Evolutionary conservation across 495 filamentous ascomycete genomes (phyloP), one percentile per base, ranked within the genome.

Genomic region (Podospora comata): DNA sequence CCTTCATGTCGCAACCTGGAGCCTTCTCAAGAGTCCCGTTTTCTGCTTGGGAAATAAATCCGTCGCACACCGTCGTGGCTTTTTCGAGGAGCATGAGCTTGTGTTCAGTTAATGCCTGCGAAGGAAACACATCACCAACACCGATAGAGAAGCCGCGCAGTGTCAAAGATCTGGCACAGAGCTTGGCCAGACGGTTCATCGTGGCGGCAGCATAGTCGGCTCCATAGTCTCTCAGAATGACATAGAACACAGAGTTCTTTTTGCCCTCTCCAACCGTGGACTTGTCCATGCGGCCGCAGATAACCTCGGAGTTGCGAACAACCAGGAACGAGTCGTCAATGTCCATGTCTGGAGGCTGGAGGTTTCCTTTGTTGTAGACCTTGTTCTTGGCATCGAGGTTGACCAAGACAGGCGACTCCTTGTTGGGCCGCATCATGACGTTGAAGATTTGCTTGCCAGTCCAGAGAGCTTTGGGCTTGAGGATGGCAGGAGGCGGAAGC

Each of bases 271-370:
- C 95, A 56, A 99, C 91, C 0, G 93, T 97, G 2, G 91, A 89
- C 75, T 99, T 99, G 79, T 99, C 95, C 93, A 99, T 97, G 48
- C 92, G 87, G 72, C 95, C 95, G 74, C 95, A 97, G 93, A 99
- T 97, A 68, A 99, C 88, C 76, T 97, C 95, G 0, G 94, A 97
- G 72, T 98, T 97, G 55, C 95, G 90, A 71, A 99, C 89, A 18
- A 96, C 91, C 28, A 99, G 82, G 86, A 90, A 97, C 6, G 86
- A 85, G 78, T 99, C 95, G 70, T 97, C 90, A 4, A 85, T 84
- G 71, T 91, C 88, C 79, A 98, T 87, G 73, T 97, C 94, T 6
- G 87, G 87, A 32, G 78, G 73, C 77, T 83, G 64, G 81, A 65
- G 77, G 79, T 61, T 77, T 71, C 60, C 82, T 77, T 81, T 89